Conservation (phyloP, 2,329 filamentous ascomycete genomes). For the Fusarium sp. region DNA sequence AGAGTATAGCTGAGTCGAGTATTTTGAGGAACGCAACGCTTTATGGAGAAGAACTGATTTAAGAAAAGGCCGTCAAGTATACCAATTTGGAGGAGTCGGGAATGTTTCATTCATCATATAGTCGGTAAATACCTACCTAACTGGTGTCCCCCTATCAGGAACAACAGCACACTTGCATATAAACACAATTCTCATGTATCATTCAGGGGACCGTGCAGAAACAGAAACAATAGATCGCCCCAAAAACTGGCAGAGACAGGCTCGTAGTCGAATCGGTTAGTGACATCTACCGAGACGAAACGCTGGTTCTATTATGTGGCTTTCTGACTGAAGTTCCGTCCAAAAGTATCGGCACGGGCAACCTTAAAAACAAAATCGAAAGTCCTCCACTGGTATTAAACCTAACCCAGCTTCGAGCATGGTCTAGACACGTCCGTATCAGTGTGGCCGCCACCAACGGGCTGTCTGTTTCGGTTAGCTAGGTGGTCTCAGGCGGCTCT, state of each 20-base stretch:
- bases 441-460: not conserved
- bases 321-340: not conserved
- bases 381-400: not conserved
- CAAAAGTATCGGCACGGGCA: not conserved
- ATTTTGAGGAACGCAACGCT: not conserved
- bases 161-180: not conserved
- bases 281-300: slow-evolving; percentile 14
- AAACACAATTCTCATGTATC: not conserved
- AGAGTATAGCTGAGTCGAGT: not conserved
- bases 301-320: not conserved
- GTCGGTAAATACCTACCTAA: not conserved
- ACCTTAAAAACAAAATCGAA: slow-evolving; percentile 5
- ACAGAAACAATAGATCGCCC: slow-evolving; percentile 25
- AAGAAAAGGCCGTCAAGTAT: not conserved
- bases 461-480: slow-evolving; percentile 10
- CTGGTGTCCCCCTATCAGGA: not conserved
- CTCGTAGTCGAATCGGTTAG: slow-evolving; percentile 11
- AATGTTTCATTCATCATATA: not conserved
- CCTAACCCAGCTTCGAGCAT: slow-evolving; percentile 10
- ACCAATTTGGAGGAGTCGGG: not conserved
- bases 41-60: not conserved
- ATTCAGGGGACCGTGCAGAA: slow-evolving; percentile 5
- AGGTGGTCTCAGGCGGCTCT: slow-evolving; percentile 8
- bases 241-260: not conserved
- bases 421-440: slow-evolving; percentile 5